A percentile compares a stretch with the other conserved stretches of the same genome.
phyloP scores from a whole-genome alignment of 2,329 filamentous ascomycete species.

The Aspergillus pseudoviridinutans region DNA sequence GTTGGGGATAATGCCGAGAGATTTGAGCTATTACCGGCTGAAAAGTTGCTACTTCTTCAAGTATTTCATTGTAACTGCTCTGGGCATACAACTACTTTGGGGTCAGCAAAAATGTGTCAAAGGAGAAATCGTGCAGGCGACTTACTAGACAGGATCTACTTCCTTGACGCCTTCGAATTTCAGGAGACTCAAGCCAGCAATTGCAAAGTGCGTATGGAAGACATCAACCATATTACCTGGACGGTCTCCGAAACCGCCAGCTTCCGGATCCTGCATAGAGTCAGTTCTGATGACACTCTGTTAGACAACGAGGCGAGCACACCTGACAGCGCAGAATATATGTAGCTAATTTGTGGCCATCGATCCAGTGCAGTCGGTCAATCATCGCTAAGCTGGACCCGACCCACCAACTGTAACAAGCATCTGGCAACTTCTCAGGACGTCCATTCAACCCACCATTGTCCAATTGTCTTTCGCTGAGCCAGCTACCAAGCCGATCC shows the following conservation, averaged over 20 bases:
- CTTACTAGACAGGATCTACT: slow-evolving; percentile 83
- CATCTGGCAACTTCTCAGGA: slow-evolving; percentile 92
- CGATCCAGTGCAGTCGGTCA: slow-evolving; percentile 85
- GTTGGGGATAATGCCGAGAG: neutral
- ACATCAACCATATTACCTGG: slow-evolving; percentile 96
- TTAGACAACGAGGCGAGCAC: slow-evolving; percentile 11
- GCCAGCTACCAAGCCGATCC: slow-evolving; percentile 80
- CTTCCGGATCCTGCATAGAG: slow-evolving; percentile 62
- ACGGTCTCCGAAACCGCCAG: slow-evolving; percentile 82
- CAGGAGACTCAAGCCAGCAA: slow-evolving; percentile 82
- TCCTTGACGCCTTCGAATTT: slow-evolving; percentile 70
- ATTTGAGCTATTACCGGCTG: neutral
- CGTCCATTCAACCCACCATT: slow-evolving; percentile 88
- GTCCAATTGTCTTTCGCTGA: slow-evolving; percentile 86
- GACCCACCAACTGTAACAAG: slow-evolving; percentile 99
- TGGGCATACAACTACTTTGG: slow-evolving; percentile 63
- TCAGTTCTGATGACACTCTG: slow-evolving; percentile 4
- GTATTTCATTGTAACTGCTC: slow-evolving; percentile 58
- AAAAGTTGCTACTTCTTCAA: slow-evolving; percentile 38
- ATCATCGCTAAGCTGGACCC: slow-evolving; percentile 89
- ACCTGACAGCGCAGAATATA: slow-evolving; percentile 87
- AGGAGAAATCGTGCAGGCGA: slow-evolving; percentile 5
- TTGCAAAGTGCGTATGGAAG: slow-evolving; percentile 87
- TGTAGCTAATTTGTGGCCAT: slow-evolving; percentile 68
- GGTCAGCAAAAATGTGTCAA: slow-evolving; percentile 11